A percentile compares a stretch with the other conserved stretches of the same genome.
Evolutionary conservation across 305 asterid genomes (phyloP).

Genomic region (Vinca major): DNA sequence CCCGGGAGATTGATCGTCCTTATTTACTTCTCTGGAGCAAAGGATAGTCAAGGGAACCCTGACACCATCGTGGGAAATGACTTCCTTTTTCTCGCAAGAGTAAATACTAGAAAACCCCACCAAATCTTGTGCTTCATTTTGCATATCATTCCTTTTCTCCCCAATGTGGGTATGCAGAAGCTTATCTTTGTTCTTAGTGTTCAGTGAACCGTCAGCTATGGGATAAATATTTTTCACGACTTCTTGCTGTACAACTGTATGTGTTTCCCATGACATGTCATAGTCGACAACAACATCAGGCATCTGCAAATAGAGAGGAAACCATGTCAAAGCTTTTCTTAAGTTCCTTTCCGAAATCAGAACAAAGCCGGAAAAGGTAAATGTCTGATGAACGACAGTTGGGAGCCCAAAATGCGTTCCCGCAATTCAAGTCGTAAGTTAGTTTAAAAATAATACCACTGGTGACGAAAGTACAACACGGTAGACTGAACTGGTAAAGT

Average conservation of each 20-base stretch:
- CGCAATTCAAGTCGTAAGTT: conserved; percentile 5
- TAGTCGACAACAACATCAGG: conserved; percentile 88
- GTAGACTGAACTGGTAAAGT: conserved; percentile 50
- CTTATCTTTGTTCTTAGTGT: conserved; percentile 16
- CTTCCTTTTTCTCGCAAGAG: conserved; percentile 58
- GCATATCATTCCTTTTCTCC: conserved; percentile 22
- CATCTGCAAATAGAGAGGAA: conserved; percentile 36
- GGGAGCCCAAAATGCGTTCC: neutral
- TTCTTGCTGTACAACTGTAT: conserved; percentile 65
- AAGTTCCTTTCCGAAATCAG: neutral
- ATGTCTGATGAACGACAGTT: neutral
- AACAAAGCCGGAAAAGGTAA: neutral
- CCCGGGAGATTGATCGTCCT: conserved; percentile 61
- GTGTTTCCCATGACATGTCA: conserved; percentile 54
- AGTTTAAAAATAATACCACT: conserved; percentile 48
- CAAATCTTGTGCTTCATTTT: conserved; percentile 26
- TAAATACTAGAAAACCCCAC: conserved; percentile 47
- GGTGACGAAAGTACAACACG: conserved; percentile 87
- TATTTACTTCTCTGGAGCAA: conserved; percentile 46
- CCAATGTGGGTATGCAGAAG: conserved; percentile 15
- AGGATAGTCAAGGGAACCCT: conserved; percentile 66
- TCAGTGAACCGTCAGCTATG: conserved; percentile 14
- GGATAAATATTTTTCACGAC: conserved; percentile 38
- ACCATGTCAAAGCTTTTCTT: neutral
- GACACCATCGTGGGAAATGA: conserved; percentile 60